These are phyloP conservation scores for Heritiera littoralis DNA, from an alignment of 345 rosid genomes.

Conservation along the genomic window DNA sequence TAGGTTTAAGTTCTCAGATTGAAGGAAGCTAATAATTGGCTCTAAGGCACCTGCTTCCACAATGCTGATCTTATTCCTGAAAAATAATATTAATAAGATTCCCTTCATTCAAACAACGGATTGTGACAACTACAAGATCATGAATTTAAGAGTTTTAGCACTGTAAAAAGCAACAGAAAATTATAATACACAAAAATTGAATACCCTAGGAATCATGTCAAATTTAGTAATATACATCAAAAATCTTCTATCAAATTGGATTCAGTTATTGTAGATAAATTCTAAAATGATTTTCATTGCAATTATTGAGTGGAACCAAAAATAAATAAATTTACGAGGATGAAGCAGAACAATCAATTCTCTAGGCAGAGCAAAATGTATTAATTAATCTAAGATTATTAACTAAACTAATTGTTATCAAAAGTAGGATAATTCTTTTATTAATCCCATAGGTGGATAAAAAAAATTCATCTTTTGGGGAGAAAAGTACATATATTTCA, in stretches of 20 bases:
- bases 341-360: too few species aligned
- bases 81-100: conserved; percentile 16
- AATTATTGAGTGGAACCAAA: not conserved
- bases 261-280: not conserved
- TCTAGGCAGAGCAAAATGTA: not conserved
- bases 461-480: not conserved
- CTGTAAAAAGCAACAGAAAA: not conserved
- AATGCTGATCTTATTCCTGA: conserved; percentile 85
- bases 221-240: not conserved
- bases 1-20: conserved; percentile 53
- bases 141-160: not conserved
- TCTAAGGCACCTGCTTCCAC: conserved; percentile 92
- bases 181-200: not conserved
- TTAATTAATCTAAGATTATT: not conserved
- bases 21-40: conserved; percentile 70
- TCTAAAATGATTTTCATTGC: not conserved
- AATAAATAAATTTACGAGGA: too few species aligned
- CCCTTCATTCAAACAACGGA: not conserved
- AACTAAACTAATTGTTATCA: too few species aligned
- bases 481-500: not conserved
- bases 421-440: too few species aligned
- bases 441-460: not conserved
- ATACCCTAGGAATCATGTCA: not conserved
- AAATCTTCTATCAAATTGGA: not conserved
- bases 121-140: not conserved